Conservation (phyloP, 2,329 filamentous ascomycete genomes). For the Aspergillus carbonarius region DNA sequence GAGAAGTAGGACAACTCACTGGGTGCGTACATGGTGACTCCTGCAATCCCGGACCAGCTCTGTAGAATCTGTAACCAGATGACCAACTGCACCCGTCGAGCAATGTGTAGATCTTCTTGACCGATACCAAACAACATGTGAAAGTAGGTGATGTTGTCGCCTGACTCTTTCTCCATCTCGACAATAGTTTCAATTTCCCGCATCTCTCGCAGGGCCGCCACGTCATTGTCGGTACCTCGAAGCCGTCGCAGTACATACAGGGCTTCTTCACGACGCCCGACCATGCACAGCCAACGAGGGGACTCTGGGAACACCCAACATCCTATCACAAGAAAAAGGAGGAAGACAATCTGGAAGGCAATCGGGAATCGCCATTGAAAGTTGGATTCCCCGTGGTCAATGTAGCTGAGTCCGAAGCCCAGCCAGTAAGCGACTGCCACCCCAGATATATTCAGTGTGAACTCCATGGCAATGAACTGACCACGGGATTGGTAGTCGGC, state of each 20-base stretch:
- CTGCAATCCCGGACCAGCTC: slow-evolving; percentile 65
- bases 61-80: slow-evolving; percentile 68
- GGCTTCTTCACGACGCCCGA: slow-evolving; percentile 63
- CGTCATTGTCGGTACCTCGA: slow-evolving; percentile 44
- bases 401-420: slow-evolving; percentile 56
- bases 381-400: slow-evolving; percentile 53
- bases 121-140: not conserved
- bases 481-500: slow-evolving; percentile 64
- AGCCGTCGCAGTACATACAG: slow-evolving; percentile 61
- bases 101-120: not conserved
- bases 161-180: not conserved
- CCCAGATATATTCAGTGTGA: slow-evolving; percentile 68
- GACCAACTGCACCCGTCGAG: slow-evolving; percentile 51
- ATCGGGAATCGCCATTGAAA: slow-evolving; percentile 66
- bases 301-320: slow-evolving; percentile 67
- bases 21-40: slow-evolving; percentile 56
- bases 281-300: slow-evolving; percentile 55
- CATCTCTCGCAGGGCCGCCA: not conserved
- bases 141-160: not conserved
- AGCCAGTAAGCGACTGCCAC: slow-evolving; percentile 61
- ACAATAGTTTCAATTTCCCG: not conserved
- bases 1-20: slow-evolving; percentile 25
- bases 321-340: slow-evolving; percentile 53
- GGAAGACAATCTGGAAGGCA: slow-evolving; percentile 64
- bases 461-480: slow-evolving; percentile 66